A percentile compares a stretch with the other conserved stretches of the same genome.
These are phyloP conservation scores for Kodamaea sagamina DNA, from an alignment of 805 yeast species.

Conservation along the genomic window DNA sequence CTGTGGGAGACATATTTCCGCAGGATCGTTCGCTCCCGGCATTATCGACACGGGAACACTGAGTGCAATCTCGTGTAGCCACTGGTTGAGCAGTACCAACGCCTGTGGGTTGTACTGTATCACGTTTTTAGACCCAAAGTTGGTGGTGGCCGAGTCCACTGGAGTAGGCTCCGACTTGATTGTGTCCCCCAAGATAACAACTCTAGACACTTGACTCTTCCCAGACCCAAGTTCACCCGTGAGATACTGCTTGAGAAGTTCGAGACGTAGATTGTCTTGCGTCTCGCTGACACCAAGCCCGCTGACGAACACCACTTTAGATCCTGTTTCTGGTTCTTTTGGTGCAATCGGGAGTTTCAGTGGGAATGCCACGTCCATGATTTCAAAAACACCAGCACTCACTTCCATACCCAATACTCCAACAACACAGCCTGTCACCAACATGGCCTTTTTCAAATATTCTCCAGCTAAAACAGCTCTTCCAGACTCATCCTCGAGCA, in stretches of 20 bases:
- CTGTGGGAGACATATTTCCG: constrained; percentile 84
- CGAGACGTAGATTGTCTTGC: constrained; percentile 48
- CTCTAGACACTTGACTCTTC: constrained; percentile 40
- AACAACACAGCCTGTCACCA: constrained; percentile 88
- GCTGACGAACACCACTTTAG: constrained; percentile 68
- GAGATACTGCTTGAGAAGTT: constrained; percentile 67
- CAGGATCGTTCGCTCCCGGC: constrained; percentile 88
- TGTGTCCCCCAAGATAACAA: constrained; percentile 77
- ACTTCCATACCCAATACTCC: constrained; percentile 87
- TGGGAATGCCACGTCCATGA: constrained; percentile 79
- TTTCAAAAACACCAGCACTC: constrained; percentile 79
- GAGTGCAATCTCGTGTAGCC: constrained; percentile 55
- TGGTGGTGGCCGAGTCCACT: constrained; percentile 35
- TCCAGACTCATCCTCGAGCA: constrained; percentile 93
- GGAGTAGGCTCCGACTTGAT: constrained; percentile 37
- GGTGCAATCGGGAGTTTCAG: background rate
- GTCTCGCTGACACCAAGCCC: constrained; percentile 64
- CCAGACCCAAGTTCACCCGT: constrained; percentile 62
- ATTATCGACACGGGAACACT: constrained; percentile 71
- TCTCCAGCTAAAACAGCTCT: constrained; percentile 70
- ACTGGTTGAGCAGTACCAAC: constrained; percentile 56
- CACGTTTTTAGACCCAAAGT: constrained; percentile 53
- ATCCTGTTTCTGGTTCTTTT: constrained; percentile 38
- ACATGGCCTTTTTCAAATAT: constrained; percentile 51
- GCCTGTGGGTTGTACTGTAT: constrained; percentile 53